Conservation (phyloP, 2,329 filamentous ascomycete genomes). For the Triangularia verruculosa region DNA sequence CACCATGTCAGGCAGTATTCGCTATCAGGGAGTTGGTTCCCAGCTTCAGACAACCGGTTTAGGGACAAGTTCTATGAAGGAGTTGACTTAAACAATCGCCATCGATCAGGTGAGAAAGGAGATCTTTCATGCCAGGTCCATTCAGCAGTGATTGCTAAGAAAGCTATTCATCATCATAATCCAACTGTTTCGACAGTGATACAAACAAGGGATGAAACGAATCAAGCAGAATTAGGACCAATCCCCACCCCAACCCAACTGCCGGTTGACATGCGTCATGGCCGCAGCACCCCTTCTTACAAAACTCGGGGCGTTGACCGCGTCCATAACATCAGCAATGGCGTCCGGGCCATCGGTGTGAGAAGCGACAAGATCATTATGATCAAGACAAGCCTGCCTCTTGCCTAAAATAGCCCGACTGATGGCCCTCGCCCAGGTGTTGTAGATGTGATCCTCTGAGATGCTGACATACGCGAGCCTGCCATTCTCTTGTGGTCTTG, state of each 20-base stretch:
- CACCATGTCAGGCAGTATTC: no score
- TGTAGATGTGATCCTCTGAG: slow-evolving; percentile 59
- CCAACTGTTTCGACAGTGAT: no score
- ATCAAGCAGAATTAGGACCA: no score
- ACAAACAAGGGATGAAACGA: no score
- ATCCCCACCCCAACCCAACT: slow-evolving; percentile 51
- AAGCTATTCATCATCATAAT: no score
- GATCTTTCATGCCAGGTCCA: no score
- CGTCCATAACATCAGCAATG: slow-evolving; percentile 41
- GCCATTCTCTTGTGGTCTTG: slow-evolving; percentile 35
- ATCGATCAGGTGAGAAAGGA: no score
- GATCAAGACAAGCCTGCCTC: slow-evolving; percentile 53
- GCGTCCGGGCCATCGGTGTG: slow-evolving; percentile 37
- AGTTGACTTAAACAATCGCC: no score
- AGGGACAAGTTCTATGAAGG: no score
- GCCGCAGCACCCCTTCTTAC: slow-evolving; percentile 49
- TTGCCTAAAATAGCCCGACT: slow-evolving; percentile 57
- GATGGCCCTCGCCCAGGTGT: slow-evolving; percentile 60
- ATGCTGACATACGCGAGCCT: slow-evolving; percentile 50
- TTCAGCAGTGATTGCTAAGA: no score
- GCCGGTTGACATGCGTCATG: slow-evolving; percentile 52
- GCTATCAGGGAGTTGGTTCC: no score
- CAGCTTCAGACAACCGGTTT: no score
- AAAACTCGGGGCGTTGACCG: slow-evolving; percentile 35
- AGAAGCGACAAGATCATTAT: slow-evolving; percentile 50